Evolutionary conservation across 2,329 filamentous ascomycete genomes (phyloP).

Genomic region (Microdochium trichocladiopsis): DNA sequence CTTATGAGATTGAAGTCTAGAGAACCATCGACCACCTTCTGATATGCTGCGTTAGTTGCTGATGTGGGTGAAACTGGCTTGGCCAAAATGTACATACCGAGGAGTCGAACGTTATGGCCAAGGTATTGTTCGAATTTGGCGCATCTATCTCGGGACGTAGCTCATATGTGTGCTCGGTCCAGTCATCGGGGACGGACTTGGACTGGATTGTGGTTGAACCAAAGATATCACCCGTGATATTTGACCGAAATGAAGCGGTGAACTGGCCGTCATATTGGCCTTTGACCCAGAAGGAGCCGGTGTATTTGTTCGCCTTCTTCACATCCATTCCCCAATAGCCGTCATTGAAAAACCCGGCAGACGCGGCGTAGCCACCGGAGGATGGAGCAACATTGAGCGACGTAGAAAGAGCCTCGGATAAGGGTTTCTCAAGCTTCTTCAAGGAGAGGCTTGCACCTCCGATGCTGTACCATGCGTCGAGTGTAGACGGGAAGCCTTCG

Average conservation of each 20-base stretch:
- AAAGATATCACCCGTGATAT: constrained; percentile 34
- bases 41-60: neutral
- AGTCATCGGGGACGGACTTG: constrained; percentile 28
- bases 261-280: constrained; percentile 39
- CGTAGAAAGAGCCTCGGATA: constrained; percentile 43
- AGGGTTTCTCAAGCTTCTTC: constrained; percentile 34
- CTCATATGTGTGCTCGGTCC: constrained; percentile 43
- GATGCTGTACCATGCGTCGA: constrained; percentile 37
- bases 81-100: constrained; percentile 10
- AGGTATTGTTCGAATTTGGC: constrained; percentile 48
- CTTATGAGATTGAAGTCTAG: constrained; percentile 53
- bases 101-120: constrained; percentile 45
- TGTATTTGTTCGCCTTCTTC: constrained; percentile 37
- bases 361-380: constrained; percentile 18
- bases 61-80: neutral
- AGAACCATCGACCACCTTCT: constrained; percentile 28
- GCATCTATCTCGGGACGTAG: constrained; percentile 36
- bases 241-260: constrained; percentile 37
- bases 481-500: constrained; percentile 29
- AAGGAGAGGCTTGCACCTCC: constrained; percentile 37
- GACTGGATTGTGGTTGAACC: constrained; percentile 39
- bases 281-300: constrained; percentile 45
- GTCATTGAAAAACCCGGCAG: constrained; percentile 41
- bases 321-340: constrained; percentile 53
- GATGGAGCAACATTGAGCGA: constrained; percentile 38